Conservation (phyloP, 1,139 yeast genomes). For the Sugiyamaella grinbergsii region DNA sequence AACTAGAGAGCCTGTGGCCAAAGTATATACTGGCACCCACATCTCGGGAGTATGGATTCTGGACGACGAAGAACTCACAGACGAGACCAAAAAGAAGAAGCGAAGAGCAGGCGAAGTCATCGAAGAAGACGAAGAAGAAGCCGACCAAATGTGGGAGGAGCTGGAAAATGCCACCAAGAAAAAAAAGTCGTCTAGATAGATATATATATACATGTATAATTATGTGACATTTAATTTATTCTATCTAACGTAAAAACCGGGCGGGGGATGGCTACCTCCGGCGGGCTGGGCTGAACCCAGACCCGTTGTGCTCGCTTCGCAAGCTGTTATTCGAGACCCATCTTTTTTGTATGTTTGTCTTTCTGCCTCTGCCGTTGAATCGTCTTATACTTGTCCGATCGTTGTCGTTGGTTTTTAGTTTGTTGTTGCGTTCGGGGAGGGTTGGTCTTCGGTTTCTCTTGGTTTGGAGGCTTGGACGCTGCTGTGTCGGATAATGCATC, state of each 20-base stretch:
- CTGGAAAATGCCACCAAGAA: conserved; percentile 37
- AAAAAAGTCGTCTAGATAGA: too few relatives aligned
- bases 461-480: not conserved
- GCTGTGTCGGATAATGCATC: not conserved
- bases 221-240: conserved; percentile 2
- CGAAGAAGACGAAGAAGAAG: conserved; percentile 33
- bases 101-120: conserved; percentile 16
- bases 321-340: conserved; percentile 22
- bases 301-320: too few relatives aligned
- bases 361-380: conserved; percentile 20
- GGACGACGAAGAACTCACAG: conserved; percentile 28
- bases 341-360: conserved; percentile 24
- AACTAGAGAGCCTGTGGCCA: conserved; percentile 61
- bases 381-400: conserved; percentile 21
- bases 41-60: conserved; percentile 59
- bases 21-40: conserved; percentile 76
- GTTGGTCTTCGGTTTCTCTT: not conserved
- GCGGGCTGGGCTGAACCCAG: too few relatives aligned
- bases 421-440: conserved; percentile 2
- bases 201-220: too few relatives aligned
- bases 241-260: too few relatives aligned
- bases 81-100: conserved; percentile 28
- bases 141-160: conserved; percentile 40
- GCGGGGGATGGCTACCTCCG: too few relatives aligned
- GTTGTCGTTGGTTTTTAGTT: conserved; percentile 12